Evolutionary conservation across 2,329 filamentous ascomycete genomes (phyloP), one percentile per base, ranked within the genome.

Genomic region (Sarocladiaceae sp.): DNA sequence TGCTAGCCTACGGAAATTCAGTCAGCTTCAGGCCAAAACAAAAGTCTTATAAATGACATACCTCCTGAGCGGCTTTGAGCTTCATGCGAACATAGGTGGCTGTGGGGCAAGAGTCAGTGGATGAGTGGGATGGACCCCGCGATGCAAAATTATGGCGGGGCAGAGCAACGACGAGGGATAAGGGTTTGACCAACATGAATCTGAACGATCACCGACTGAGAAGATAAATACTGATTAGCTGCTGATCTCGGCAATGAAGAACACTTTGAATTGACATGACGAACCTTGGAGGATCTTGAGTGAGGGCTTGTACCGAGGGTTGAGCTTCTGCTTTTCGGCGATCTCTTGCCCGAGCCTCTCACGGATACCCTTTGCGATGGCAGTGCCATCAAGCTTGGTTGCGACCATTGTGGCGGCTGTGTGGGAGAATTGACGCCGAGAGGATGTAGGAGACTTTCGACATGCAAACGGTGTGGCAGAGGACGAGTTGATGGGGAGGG

Each of bases 71-170:
- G 59, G 94, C 94, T 80, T 97, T 99, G 65, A 97, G 76, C 78
- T 99, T 99, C 94, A 99, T 99, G 74, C 92, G 92, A 72, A 99
- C 93, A 88, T 99, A 99, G 50, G 93, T 97, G 65, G 86, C 88
- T 93, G 64, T 57, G 53, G 54, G 57, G 68, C 31, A 28, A 61
- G 69, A 8, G 64, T 68, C 63, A 65, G 60, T 48, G 23, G 17
- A 20, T 42, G 57, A 47, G 23, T 47, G 26, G 46, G 28, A 28
- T 46, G 40, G n/a, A 50, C 47, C 47, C 47, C 47, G 22, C 47
- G 47, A 55, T 47, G 54, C 23, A 29, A 56, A 49, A 53, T 31
- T 48, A 55, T 48, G 53, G 56, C 53, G 57, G 55, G 53, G 53
- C 46, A 56, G 42, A 33, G 48, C 40, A 10, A 22, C 6, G 15